These are phyloP conservation scores for Dactylellina drechsleri DNA, from an alignment of 2,329 filamentous ascomycete species.

Conservation along the genomic window DNA sequence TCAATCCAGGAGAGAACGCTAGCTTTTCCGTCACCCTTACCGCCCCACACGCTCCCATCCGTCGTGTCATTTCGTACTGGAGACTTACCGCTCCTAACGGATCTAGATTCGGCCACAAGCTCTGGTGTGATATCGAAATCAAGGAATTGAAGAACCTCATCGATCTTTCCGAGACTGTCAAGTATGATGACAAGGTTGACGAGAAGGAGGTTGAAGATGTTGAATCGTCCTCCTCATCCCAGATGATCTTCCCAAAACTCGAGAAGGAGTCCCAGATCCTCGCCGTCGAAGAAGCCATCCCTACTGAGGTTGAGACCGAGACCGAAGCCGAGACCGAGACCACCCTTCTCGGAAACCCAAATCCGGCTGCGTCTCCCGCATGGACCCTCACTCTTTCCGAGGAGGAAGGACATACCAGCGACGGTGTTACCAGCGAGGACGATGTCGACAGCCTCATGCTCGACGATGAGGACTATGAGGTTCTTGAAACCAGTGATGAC, in stretches of 20 bases:
- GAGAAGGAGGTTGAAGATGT: constrained; percentile 59
- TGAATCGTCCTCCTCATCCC: constrained; percentile 64
- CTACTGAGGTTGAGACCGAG: constrained; percentile 61
- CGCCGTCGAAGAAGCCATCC: constrained; percentile 76
- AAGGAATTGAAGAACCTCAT: constrained; percentile 58
- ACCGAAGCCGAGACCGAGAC: constrained; percentile 67
- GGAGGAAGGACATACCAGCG: constrained; percentile 53
- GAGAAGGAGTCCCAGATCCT: constrained; percentile 89
- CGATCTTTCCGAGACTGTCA: constrained; percentile 49
- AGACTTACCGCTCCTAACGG: constrained; percentile 84
- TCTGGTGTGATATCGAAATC: constrained; percentile 93
- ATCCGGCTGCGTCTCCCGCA: constrained; percentile 59
- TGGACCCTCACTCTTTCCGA: constrained; percentile 54
- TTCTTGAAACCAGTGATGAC: constrained; percentile 92
- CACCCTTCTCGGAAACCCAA: constrained; percentile 70
- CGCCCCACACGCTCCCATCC: constrained; percentile 70
- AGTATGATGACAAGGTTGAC: constrained; percentile 55
- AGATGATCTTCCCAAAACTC: constrained; percentile 96
- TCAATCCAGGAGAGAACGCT: constrained; percentile 78
- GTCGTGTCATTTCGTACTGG: constrained; percentile 93
- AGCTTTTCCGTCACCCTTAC: constrained; percentile 87
- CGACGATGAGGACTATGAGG: constrained; percentile 92
- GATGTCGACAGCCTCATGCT: constrained; percentile 80
- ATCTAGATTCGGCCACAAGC: constrained; percentile 84
- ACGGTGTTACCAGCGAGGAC: constrained; percentile 65